Base-by-base conservation (phyloP, 495 filamentous ascomycete species). In the Penicillium canescens region DNA sequence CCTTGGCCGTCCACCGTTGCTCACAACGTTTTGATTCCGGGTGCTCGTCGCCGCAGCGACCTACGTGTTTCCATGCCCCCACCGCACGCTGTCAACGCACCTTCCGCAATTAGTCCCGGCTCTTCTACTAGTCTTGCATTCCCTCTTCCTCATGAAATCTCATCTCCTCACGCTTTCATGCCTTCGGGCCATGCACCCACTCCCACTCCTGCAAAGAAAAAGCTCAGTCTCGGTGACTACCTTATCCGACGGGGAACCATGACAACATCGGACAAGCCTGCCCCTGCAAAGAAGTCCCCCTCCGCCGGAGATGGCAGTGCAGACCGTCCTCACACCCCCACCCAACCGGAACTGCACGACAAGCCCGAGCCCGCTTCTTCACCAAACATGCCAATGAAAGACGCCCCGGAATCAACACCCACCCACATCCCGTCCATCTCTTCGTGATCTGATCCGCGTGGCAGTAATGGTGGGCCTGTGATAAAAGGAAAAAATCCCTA, bases 181-280 rank as follows among this genome's bases (percentile, higher is more conserved):
- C 54, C 65, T 9, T 57, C 71, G 12, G 62, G 61, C 6, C 57
- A 66, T 39, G 62, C 76, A 1, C 76, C 79, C 2, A 76, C 75
- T 21, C 76, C 84, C 16, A 85, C 81, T 48, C 82, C 84, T 0
- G 73, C 76, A 31, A 82, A 83, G 72, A 88, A 87, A 65, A 83
- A 84, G 56, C 69, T 87, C 52, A 87, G 83, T 60, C 66, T 88
- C n/a, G 84, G 84, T 50, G 85, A 87, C 56, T 88, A 87, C 59
- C 73, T 82, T 20, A 84, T 72, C 46, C 71, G 78, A 52, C 69
- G 69, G 46, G 79, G 71, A 6, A 75, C 73, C 6, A 55, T 75
- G 55, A 45, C 67, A 10, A 72, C 68, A 1, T 62, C 69, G 4
- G 74, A 78, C 33, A 78, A 75, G 49, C 46, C 66, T 13, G 31